Percentiles rank a stretch among this genome's conserved stretches.
These are phyloP conservation scores for Claviceps maximensis DNA, from an alignment of 2,329 filamentous ascomycete genomes.

Conservation along the genomic window DNA sequence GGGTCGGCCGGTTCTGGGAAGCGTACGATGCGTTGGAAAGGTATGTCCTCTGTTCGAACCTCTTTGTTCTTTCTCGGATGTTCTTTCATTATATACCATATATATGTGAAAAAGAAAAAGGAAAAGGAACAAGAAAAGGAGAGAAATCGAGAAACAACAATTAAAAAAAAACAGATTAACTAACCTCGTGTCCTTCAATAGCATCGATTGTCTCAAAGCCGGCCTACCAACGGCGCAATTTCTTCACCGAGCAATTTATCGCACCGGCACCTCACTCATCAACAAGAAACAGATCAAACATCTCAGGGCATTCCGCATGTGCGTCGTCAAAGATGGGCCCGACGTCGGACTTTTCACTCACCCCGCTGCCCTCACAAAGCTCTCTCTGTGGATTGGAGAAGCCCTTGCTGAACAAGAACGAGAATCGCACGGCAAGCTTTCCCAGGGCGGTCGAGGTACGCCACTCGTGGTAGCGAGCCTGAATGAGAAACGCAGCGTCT, in stretches of 20 bases:
- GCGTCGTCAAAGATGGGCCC: slow-evolving; percentile 86
- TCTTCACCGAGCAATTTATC: slow-evolving; percentile 82
- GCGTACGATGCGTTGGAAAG: slow-evolving; percentile 60
- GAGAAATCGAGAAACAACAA: no score
- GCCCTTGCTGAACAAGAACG: slow-evolving; percentile 82
- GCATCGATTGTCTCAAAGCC: slow-evolving; percentile 62
- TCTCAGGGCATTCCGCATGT: slow-evolving; percentile 84
- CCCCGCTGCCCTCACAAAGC: slow-evolving; percentile 81
- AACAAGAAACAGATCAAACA: slow-evolving; percentile 92
- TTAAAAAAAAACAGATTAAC: no score
- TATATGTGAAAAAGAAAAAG: neutral
- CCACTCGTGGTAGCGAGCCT: slow-evolving; percentile 84
- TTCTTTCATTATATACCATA: neutral
- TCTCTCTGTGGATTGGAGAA: slow-evolving; percentile 88
- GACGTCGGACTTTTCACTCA: slow-evolving; percentile 88
- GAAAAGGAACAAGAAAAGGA: no score
- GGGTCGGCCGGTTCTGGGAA: slow-evolving; percentile 55
- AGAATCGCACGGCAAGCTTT: slow-evolving; percentile 55
- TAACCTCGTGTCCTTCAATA: slow-evolving; percentile 19
- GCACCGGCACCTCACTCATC: slow-evolving; percentile 80
- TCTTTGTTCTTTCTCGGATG: neutral
- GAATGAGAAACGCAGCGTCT: slow-evolving; percentile 76
- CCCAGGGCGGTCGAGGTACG: slow-evolving; percentile 57
- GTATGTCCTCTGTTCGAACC: slow-evolving; percentile 26
- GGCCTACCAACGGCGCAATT: slow-evolving; percentile 76